A percentile compares a stretch with the other conserved stretches of the same genome.
Evolutionary conservation across 257 asterid species (phyloP).

Genomic region (Apocynum venetum): DNA sequence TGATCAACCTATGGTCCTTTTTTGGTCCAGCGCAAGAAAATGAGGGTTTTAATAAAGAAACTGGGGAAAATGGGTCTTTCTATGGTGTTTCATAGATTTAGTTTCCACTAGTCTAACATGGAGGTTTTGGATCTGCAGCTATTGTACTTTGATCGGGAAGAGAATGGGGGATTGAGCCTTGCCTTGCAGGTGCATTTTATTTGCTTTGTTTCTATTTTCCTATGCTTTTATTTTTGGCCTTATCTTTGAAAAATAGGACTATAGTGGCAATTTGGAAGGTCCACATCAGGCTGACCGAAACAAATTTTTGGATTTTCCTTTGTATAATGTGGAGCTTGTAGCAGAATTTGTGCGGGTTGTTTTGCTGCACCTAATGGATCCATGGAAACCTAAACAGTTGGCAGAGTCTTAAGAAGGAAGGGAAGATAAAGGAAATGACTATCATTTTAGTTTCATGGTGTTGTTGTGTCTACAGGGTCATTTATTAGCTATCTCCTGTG

Average conservation of each 20-base stretch:
- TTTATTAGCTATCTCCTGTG: not conserved
- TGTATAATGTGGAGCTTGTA: not conserved
- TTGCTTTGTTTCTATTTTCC: constrained; percentile 1
- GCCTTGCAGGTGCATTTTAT: constrained; percentile 68
- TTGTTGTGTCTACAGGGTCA: not conserved
- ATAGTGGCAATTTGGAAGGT: not conserved
- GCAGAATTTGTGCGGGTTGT: not conserved
- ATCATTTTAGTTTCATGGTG: not conserved
- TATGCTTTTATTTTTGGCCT: not conserved
- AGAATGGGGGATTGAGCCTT: constrained; percentile 80
- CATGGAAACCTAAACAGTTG: not conserved
- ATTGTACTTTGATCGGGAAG: constrained; percentile 83
- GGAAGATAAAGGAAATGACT: not conserved
- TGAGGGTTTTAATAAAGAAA: not conserved
- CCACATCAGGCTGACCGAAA: not conserved
- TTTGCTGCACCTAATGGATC: not conserved
- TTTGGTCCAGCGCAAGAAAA: not conserved
- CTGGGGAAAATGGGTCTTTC: not conserved
- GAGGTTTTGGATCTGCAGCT: constrained; percentile 43
- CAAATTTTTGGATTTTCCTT: not conserved
- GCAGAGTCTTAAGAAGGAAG: not conserved
- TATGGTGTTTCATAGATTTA: not conserved
- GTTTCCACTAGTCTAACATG: not conserved
- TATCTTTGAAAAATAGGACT: not conserved
- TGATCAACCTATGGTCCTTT: not conserved